These are phyloP conservation scores for Leccinum barrowsii DNA, from an alignment of 768 basidiomycete genomes.

Conservation along the genomic window DNA sequence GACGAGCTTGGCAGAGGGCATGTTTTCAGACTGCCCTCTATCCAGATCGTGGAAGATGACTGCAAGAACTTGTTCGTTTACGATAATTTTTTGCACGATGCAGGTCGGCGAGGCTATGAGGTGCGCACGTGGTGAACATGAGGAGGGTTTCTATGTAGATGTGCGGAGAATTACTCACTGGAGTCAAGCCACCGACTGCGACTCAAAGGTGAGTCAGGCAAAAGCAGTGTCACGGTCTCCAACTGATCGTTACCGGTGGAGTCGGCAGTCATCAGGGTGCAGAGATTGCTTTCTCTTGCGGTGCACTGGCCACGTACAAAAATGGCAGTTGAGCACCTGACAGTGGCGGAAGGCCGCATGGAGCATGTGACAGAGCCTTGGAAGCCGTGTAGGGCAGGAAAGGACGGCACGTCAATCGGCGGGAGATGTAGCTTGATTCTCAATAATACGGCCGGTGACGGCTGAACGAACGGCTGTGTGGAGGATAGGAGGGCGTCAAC, in stretches of 20 bases:
- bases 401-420: constrained; percentile 47
- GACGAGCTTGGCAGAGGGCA: constrained; percentile 61
- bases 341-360: constrained; percentile 48
- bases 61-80: constrained; percentile 61
- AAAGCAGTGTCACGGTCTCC: constrained; percentile 48
- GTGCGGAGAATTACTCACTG: constrained; percentile 41
- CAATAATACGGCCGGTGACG: constrained; percentile 44
- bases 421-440: constrained; percentile 58
- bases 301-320: constrained; percentile 49
- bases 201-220: constrained; percentile 66
- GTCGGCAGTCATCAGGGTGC: constrained; percentile 39
- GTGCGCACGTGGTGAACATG: constrained; percentile 30
- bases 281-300: constrained; percentile 48
- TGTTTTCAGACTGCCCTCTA: constrained; percentile 44
- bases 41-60: constrained; percentile 68
- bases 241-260: constrained; percentile 42
- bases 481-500: constrained; percentile 50
- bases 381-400: constrained; percentile 63
- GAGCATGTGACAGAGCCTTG: constrained; percentile 54
- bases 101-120: constrained; percentile 46
- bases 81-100: constrained; percentile 67
- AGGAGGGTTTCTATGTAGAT: constrained; percentile 13
- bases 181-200: constrained; percentile 70
- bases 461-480: constrained; percentile 32
- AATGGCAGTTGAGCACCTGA: constrained; percentile 62